Conservation (phyloP, 2,329 filamentous ascomycete species). For the Lecanicillium sp. region DNA sequence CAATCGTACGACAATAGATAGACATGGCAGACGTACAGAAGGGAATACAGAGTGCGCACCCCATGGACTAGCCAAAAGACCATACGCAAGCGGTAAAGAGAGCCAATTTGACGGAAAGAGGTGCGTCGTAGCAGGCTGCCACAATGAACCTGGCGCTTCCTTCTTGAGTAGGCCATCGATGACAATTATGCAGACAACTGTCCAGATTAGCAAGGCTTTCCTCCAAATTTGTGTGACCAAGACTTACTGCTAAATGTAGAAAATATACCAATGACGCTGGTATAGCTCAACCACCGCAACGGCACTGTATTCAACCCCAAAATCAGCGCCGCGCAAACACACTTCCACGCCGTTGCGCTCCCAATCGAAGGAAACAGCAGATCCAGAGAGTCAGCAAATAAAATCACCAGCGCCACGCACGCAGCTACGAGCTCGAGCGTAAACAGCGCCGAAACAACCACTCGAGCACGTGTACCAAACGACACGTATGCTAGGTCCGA, state of each 20-base stretch:
- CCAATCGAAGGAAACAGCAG: conserved; percentile 64
- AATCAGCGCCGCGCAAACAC: conserved; percentile 70
- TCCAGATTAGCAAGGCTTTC: no score
- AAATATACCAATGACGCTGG: conserved; percentile 86
- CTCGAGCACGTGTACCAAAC: conserved; percentile 72
- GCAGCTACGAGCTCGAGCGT: conserved; percentile 79
- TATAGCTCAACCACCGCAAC: conserved; percentile 76
- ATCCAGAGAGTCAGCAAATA: conserved; percentile 87
- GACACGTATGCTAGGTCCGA: conserved; percentile 88
- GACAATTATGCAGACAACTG: conserved; percentile 77
- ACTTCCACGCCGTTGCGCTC: conserved; percentile 69
- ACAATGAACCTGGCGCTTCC: conserved; percentile 70
- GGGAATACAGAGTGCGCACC: conserved; percentile 66
- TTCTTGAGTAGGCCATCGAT: conserved; percentile 81
- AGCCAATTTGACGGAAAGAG: conserved; percentile 81
- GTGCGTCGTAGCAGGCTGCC: conserved; percentile 70
- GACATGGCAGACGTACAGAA: conserved; percentile 42
- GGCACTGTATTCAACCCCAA: conserved; percentile 80
- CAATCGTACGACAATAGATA: not conserved
- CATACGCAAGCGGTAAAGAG: conserved; percentile 79
- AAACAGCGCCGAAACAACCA: conserved; percentile 79
- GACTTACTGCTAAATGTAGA: conserved; percentile 78
- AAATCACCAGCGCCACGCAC: conserved; percentile 79
- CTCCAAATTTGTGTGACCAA: no score
- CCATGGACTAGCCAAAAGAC: conserved; percentile 74